Base-by-base conservation (phyloP, 805 yeast genomes). In the Lachancea lanzarotensis region DNA sequence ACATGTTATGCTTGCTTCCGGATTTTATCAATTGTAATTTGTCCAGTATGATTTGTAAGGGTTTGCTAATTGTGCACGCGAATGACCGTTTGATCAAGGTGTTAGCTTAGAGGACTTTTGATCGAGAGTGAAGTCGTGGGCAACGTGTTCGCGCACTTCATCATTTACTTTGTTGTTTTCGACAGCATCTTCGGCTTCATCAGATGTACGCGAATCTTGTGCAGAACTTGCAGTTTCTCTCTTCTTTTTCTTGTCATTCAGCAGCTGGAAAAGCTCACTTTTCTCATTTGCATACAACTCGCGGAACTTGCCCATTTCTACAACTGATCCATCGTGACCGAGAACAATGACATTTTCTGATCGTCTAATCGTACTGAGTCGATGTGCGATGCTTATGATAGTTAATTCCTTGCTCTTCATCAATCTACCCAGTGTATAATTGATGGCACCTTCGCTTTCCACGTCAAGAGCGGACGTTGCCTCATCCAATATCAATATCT, bases 361-460 rank as follows among this genome's bases (percentile, higher is more conserved):
- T 66, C 90, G 79, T 53, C 82, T 78, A 46, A 93, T 93, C 0
- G 98, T 93, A 17, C 96, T 84, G 47, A 90, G 70, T 53, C 98
- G 74, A 63, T 91, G 98, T 2, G 98, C 98, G 55, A 93, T 90
- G 44, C 95, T 84, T 36, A 93, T 85, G 2, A 89, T 80, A 0
- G 97, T 91, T 39, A 81, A 65, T 16, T 80, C 70, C 40, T 79
- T 76, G 25, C 79, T 74, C 43, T 70, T 67, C 67, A 78, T 76
- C 42, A 90, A 68, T 37, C 71, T 66, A 27, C 82, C 79, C 49
- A 91, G 70, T 9, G 96, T 90, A 45, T 76, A 76, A 68, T 87
- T 85, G 39, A 93, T 95, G 0, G 91, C 82, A 53, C 84, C 63
- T 15, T 82, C 73, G 59, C 85, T 84, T 31, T 74, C 78, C 0